Percentiles rank a stretch among this genome's conserved stretches.
Evolutionary conservation across 1,139 yeast genomes (phyloP).

Genomic region (Zygotorulaspora mrakii): DNA sequence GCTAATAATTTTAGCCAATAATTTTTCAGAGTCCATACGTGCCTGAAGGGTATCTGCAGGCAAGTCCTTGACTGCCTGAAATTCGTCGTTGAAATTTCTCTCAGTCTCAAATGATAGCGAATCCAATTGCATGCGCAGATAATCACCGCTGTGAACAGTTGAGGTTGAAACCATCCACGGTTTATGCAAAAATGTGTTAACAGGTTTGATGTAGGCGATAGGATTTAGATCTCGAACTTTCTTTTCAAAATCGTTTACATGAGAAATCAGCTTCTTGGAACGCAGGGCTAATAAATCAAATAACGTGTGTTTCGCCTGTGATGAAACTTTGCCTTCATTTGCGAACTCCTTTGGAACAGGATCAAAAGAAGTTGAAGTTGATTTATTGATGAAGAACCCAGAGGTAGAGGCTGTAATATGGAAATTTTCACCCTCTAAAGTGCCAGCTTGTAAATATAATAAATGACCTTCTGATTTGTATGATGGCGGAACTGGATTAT

Average conservation of each 20-base stretch:
- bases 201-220: constrained; percentile 58
- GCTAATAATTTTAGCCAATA: constrained; percentile 65
- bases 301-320: constrained; percentile 33
- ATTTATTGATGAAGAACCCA: constrained; percentile 76
- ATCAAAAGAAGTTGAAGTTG: constrained; percentile 65
- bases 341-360: constrained; percentile 46
- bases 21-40: constrained; percentile 70
- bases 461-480: constrained; percentile 69
- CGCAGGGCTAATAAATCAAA: constrained; percentile 35
- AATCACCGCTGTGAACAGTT: constrained; percentile 31
- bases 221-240: constrained; percentile 47
- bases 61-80: constrained; percentile 75
- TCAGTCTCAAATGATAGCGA: constrained; percentile 33
- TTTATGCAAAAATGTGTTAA: constrained; percentile 54
- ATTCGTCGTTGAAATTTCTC: constrained; percentile 89
- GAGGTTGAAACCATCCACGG: constrained; percentile 68
- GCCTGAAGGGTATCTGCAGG: constrained; percentile 57
- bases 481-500: constrained; percentile 79
- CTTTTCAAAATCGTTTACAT: constrained; percentile 40
- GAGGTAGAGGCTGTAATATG: constrained; percentile 73
- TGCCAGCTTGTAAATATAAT: constrained; percentile 66
- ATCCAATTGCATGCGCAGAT: constrained; percentile 27
- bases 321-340: constrained; percentile 15
- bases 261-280: constrained; percentile 40
- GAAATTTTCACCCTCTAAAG: constrained; percentile 75